A percentile compares a stretch with the other conserved stretches of the same genome.
Evolutionary conservation across 1,284 basidiomycete species (phyloP).

Genomic region (Puccinia novopanici): DNA sequence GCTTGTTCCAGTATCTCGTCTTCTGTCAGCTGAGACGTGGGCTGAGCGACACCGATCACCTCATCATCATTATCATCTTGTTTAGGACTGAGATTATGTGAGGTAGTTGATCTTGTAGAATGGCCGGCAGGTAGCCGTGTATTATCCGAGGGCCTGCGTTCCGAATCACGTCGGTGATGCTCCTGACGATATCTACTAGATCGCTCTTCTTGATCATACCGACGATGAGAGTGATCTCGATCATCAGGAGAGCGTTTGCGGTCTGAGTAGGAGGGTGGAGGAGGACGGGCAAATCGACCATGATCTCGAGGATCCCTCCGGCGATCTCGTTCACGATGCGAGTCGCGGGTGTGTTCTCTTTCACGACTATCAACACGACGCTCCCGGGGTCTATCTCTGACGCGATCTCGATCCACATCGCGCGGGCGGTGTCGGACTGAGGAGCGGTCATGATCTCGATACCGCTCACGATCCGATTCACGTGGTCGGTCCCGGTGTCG

Average conservation of each 20-base stretch:
- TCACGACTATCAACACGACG: slow-evolving; percentile 12
- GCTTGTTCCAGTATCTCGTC: slow-evolving; percentile 51
- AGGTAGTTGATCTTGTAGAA: not conserved
- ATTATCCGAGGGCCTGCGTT: not conserved
- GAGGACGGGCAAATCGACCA: not conserved
- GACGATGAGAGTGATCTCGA: slow-evolving; percentile 28
- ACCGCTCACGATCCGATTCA: slow-evolving; percentile 34
- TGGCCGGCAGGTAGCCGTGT: not conserved
- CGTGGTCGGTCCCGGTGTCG: slow-evolving; percentile 1
- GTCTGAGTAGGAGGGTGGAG: slow-evolving; percentile 17
- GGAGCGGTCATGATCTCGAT: slow-evolving; percentile 1
- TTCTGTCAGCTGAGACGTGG: slow-evolving; percentile 29
- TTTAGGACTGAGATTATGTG: not conserved
- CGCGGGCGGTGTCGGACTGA: slow-evolving; percentile 24
- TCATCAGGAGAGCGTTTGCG: slow-evolving; percentile 35
- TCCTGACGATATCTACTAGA: slow-evolving; percentile 19
- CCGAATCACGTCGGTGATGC: slow-evolving; percentile 15
- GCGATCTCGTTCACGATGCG: slow-evolving; percentile 31
- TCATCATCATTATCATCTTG: slow-evolving; percentile 27
- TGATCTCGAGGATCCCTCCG: slow-evolving; percentile 27
- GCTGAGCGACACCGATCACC: slow-evolving; percentile 4
- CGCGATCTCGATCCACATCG: not conserved
- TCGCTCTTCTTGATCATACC: slow-evolving; percentile 8
- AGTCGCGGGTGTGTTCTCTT: slow-evolving; percentile 10
- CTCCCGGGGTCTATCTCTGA: slow-evolving; percentile 4